A percentile compares a stretch with the other conserved stretches of the same genome.
These are phyloP conservation scores for Kwoniella sp. DNA, from an alignment of 768 basidiomycete genomes.

Conservation along the genomic window DNA sequence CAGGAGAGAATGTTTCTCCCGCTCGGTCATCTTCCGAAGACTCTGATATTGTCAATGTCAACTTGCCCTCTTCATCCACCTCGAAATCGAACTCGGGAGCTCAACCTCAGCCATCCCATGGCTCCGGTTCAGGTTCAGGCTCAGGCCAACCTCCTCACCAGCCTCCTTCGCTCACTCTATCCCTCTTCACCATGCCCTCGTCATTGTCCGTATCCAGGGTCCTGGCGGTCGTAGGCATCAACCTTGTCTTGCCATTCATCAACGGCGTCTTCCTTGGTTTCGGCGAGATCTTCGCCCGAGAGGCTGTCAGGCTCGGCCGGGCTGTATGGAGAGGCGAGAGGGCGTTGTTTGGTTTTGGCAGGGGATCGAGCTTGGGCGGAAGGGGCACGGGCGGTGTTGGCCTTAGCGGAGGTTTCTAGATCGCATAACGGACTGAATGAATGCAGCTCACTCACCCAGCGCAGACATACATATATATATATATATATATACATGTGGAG, in stretches of 20 bases:
- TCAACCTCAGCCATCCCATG: not conserved
- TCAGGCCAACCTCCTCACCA: conserved; percentile 35
- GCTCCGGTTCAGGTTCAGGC: not conserved
- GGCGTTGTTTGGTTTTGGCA: conserved; percentile 28
- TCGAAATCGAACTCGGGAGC: too few species aligned
- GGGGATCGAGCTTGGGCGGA: conserved; percentile 19
- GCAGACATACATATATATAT: too few species aligned
- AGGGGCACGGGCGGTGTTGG: conserved; percentile 45
- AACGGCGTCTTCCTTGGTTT: conserved; percentile 57
- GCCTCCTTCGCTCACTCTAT: conserved; percentile 53
- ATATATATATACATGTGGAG: not conserved
- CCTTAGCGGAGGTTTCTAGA: conserved; percentile 49
- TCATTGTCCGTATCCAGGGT: conserved; percentile 45
- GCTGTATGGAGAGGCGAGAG: conserved; percentile 46
- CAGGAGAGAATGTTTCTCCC: conserved; percentile 36
- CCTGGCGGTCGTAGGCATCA: conserved; percentile 54
- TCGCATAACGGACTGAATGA: too few species aligned
- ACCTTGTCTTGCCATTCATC: conserved; percentile 54
- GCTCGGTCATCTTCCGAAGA: conserved; percentile 20
- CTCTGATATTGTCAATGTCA: conserved; percentile 22
- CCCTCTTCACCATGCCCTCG: conserved; percentile 49
- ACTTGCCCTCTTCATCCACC: conserved; percentile 1
- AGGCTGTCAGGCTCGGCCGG: conserved; percentile 41
- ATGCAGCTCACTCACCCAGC: too few species aligned
- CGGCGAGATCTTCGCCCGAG: conserved; percentile 56